A percentile compares a stretch with the other conserved stretches of the same genome.
These are phyloP conservation scores for Bacidia gigantensis DNA, from an alignment of 495 filamentous ascomycete species.

Conservation along the genomic window DNA sequence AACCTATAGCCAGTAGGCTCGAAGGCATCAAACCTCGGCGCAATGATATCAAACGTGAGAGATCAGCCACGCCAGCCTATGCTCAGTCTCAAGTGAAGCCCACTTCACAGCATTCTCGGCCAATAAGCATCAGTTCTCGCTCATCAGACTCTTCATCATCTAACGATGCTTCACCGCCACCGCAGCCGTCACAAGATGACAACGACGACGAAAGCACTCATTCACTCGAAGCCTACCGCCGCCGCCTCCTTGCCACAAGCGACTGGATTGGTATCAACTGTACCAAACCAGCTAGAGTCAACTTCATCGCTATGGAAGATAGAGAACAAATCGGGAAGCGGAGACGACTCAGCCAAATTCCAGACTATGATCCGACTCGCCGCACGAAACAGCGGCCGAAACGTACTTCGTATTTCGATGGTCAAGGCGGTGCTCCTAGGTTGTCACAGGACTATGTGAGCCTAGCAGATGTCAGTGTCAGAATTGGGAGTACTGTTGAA, in stretches of 20 bases:
- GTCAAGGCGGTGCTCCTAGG: not conserved
- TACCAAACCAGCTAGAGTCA: conserved; percentile 13
- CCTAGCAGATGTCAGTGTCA: conserved; percentile 4
- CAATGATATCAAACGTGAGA: not conserved
- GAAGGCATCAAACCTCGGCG: conserved; percentile 6
- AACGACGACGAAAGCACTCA: not conserved
- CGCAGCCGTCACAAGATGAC: not conserved
- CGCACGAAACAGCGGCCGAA: not conserved
- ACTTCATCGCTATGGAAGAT: conserved; percentile 13
- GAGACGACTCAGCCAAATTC: conserved; percentile 5
- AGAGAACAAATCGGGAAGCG: conserved; percentile 17
- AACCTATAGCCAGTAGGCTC: conserved; percentile 10
- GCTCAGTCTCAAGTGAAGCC: not conserved
- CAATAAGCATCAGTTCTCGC: conserved; percentile 6
- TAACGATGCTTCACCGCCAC: not conserved
- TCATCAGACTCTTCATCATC: not conserved
- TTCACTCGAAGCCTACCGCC: conserved; percentile 12
- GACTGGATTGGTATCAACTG: conserved; percentile 16
- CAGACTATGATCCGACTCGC: not conserved
- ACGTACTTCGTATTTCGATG: conserved; percentile 1
- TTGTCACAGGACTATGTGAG: conserved; percentile 1
- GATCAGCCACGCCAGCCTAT: not conserved
- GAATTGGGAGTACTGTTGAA: conserved; percentile 7
- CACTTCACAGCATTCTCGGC: not conserved
- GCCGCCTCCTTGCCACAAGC: conserved; percentile 8